These are phyloP conservation scores for Diacronema lutheri DNA, from an alignment of 78 protist genomes.

Conservation along the genomic window DNA sequence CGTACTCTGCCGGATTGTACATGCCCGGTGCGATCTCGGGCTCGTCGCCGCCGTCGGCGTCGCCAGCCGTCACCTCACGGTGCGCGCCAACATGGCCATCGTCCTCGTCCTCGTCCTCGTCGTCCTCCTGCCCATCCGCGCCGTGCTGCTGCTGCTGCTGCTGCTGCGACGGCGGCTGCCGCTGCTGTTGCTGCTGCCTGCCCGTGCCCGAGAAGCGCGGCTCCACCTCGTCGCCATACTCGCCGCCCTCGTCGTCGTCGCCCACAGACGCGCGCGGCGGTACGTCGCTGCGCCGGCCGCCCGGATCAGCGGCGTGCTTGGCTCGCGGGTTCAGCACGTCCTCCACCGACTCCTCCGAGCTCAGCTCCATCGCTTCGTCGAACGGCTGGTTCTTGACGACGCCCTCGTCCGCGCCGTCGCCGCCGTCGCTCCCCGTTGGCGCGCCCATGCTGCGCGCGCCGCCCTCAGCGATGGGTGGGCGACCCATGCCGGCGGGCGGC, in stretches of 20 bases:
- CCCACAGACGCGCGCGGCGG: neutral
- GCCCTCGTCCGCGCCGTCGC: neutral
- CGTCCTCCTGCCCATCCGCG: neutral
- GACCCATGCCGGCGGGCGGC: no score
- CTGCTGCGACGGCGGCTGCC: neutral
- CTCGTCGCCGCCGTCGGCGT: neutral
- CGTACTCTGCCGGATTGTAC: constrained; percentile 39
- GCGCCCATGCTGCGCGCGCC: no score
- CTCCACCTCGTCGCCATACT: neutral
- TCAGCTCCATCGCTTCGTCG: neutral
- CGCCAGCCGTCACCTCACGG: neutral
- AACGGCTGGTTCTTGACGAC: constrained; percentile 26
- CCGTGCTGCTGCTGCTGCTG: neutral
- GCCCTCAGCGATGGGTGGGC: no score
- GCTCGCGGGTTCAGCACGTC: neutral
- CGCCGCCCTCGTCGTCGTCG: neutral
- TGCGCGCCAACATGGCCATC: neutral
- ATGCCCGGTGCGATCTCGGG: neutral
- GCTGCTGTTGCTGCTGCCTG: no score
- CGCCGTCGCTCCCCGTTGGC: no score
- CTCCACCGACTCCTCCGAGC: neutral
- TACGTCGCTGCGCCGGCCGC: neutral
- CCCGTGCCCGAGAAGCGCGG: no score
- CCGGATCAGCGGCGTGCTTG: neutral
- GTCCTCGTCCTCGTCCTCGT: constrained; percentile 14